phyloP scores from a whole-genome alignment of 345 rosid genomes.

The Fremontodendron californicum region DNA sequence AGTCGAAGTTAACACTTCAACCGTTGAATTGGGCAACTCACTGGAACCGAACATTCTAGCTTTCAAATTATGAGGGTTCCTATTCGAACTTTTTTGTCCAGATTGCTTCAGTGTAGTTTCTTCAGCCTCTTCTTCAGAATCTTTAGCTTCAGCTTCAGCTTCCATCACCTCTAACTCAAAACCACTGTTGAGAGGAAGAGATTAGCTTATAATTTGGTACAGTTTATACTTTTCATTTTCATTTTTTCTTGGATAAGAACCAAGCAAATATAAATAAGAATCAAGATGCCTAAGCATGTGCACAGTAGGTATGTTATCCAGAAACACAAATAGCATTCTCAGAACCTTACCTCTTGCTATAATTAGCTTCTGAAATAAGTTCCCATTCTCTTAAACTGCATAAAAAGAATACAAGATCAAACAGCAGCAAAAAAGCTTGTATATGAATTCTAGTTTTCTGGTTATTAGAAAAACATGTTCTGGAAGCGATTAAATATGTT shows the following conservation, averaged over 20 bases:
- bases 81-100: constrained; percentile 22
- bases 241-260: neutral
- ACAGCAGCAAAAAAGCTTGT: neutral
- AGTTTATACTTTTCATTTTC: neutral
- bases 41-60: constrained; percentile 25
- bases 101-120: constrained; percentile 32
- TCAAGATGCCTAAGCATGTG: neutral
- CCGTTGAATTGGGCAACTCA: constrained; percentile 27
- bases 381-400: constrained; percentile 84
- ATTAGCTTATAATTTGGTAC: neutral
- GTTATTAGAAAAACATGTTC: neutral
- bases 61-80: constrained; percentile 47
- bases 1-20: constrained; percentile 21
- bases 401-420: constrained; percentile 10
- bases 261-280: neutral
- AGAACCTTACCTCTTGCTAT: constrained; percentile 60
- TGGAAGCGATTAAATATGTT: neutral
- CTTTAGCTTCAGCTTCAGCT: constrained; percentile 87
- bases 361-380: constrained; percentile 73
- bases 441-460: neutral
- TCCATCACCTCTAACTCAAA: constrained; percentile 76
- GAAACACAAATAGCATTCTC: neutral
- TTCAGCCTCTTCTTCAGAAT: constrained; percentile 82
- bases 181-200: constrained; percentile 42
- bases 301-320: neutral